A percentile compares a stretch with the other conserved stretches of the same genome.
phyloP scores from a whole-genome alignment of 441 rosid genomes.

The Adansonia rubrostipa region DNA sequence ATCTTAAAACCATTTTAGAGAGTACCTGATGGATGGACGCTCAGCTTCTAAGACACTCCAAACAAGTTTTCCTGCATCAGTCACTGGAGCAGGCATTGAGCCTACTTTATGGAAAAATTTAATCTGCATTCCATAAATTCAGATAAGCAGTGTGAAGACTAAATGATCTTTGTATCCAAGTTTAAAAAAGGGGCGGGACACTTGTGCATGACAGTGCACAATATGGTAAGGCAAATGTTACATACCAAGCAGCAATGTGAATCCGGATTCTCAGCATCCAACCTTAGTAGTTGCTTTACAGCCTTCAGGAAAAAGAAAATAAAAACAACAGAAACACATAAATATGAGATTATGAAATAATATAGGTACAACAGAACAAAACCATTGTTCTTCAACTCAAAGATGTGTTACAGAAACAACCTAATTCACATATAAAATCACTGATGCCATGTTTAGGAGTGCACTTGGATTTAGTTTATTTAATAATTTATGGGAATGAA shows the following conservation, averaged over 20 bases:
- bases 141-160: slow-evolving; percentile 17
- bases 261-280: slow-evolving; percentile 93
- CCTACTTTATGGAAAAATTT: slow-evolving; percentile 81
- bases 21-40: slow-evolving; percentile 82
- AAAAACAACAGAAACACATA: background rate
- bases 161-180: background rate
- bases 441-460: background rate
- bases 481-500: background rate
- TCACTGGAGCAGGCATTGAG: slow-evolving; percentile 65
- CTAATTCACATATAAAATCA: background rate
- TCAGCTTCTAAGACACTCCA: slow-evolving; percentile 93
- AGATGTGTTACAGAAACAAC: background rate
- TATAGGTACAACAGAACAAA: slow-evolving; percentile 4
- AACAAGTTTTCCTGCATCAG: slow-evolving; percentile 81
- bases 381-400: slow-evolving; percentile 22
- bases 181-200: background rate
- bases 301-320: slow-evolving; percentile 53
- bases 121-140: slow-evolving; percentile 57
- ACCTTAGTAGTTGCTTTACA: slow-evolving; percentile 78
- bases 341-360: background rate
- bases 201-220: slow-evolving; percentile 3
- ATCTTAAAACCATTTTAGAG: slow-evolving; percentile 16
- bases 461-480: background rate
- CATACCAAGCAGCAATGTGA: slow-evolving; percentile 95
- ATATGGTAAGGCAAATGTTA: slow-evolving; percentile 21